These are phyloP conservation scores for Andrographis paniculata DNA, from an alignment of 305 asterid genomes.

Conservation along the genomic window DNA sequence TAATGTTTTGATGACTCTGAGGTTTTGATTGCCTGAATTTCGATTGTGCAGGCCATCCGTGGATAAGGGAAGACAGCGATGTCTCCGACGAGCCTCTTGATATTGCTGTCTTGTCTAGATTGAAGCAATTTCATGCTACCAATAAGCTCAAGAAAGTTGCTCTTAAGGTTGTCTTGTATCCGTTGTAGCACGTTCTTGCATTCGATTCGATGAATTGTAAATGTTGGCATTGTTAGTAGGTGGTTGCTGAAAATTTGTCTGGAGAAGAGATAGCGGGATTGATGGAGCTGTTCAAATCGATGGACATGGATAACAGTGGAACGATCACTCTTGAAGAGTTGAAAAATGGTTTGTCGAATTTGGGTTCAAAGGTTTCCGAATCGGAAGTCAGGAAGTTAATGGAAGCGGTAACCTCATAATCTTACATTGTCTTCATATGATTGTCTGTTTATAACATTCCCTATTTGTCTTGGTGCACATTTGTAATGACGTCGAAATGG, in stretches of 20 bases:
- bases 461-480: too few relatives aligned
- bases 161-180: constrained; percentile 52
- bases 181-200: background rate
- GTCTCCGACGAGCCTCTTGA: constrained; percentile 95
- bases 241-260: constrained; percentile 59
- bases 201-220: constrained; percentile 4
- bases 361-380: constrained; percentile 85
- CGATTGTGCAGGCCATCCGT: constrained; percentile 67
- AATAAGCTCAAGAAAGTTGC: constrained; percentile 97
- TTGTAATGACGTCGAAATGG: background rate
- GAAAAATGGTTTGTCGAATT: constrained; percentile 79
- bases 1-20: background rate
- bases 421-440: background rate
- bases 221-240: constrained; percentile 27
- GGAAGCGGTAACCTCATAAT: constrained; percentile 70
- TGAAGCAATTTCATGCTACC: constrained; percentile 97
- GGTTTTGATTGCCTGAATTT: background rate
- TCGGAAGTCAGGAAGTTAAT: constrained; percentile 88
- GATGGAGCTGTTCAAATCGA: constrained; percentile 90
- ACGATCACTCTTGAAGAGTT: constrained; percentile 86
- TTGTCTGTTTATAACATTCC: constrained; percentile 1
- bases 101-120: constrained; percentile 78
- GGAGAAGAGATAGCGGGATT: constrained; percentile 96
- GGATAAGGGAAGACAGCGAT: constrained; percentile 97
- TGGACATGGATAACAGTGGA: constrained; percentile 90